Evolutionary conservation across 495 filamentous ascomycete genomes (phyloP).

Genomic region (Cercophora newfieldiana): DNA sequence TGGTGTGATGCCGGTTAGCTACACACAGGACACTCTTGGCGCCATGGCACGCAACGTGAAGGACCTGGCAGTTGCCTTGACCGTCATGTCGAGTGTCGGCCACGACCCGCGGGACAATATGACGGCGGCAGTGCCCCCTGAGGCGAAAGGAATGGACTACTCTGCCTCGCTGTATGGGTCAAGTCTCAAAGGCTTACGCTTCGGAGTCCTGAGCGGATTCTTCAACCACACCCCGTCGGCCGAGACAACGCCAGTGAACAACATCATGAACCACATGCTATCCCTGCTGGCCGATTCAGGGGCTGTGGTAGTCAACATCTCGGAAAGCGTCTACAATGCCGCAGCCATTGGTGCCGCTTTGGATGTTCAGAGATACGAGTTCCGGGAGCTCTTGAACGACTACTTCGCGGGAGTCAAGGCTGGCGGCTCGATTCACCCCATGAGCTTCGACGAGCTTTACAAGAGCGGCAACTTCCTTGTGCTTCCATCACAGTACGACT

Average conservation of each 20-base stretch:
- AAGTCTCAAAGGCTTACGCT: slow-evolving; percentile 42
- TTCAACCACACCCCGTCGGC: slow-evolving; percentile 42
- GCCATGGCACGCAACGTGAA: slow-evolving; percentile 56
- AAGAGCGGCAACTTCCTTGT: slow-evolving; percentile 50
- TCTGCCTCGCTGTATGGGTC: slow-evolving; percentile 36
- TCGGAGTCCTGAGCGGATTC: slow-evolving; percentile 52
- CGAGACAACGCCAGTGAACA: slow-evolving; percentile 57
- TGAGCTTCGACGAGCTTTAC: slow-evolving; percentile 48
- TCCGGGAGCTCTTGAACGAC: slow-evolving; percentile 47
- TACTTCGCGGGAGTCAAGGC: slow-evolving; percentile 42
- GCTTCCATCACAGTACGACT: slow-evolving; percentile 55
- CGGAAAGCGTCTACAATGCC: slow-evolving; percentile 53
- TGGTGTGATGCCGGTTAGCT: slow-evolving; percentile 62
- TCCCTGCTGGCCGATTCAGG: slow-evolving; percentile 36
- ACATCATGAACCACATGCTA: slow-evolving; percentile 42
- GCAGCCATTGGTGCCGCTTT: slow-evolving; percentile 41
- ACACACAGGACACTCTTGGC: slow-evolving; percentile 62
- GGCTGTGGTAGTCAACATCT: slow-evolving; percentile 46
- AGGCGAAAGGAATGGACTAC: slow-evolving; percentile 43
- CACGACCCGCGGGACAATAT: slow-evolving; percentile 47
- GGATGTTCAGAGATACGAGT: slow-evolving; percentile 63
- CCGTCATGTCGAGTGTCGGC: slow-evolving; percentile 56
- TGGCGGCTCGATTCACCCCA: slow-evolving; percentile 28
- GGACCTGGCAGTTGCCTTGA: slow-evolving; percentile 57
- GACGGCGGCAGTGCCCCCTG: slow-evolving; percentile 41